Percentiles rank a stretch among this genome's conserved stretches.
Conservation (phyloP, 192 early-diverging fungal genomes). For the Lobosporangium transversale region DNA sequence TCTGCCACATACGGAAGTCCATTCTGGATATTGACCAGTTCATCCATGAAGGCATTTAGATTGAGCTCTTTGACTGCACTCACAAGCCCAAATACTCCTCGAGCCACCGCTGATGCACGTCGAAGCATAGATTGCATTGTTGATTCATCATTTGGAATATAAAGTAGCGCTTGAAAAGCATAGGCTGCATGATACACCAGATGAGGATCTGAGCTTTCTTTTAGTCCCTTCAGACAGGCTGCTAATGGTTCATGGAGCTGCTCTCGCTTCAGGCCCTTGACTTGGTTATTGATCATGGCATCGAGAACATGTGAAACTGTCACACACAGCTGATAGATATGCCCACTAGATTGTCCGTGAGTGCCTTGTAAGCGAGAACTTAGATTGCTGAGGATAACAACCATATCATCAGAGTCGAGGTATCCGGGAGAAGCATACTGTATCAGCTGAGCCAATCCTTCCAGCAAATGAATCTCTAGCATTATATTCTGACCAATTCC, state of each 20-base stretch:
- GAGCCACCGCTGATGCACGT: background rate
- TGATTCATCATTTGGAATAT: background rate
- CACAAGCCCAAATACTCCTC: conserved; percentile 4
- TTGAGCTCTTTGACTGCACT: conserved; percentile 13
- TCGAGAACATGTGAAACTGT: conserved; percentile 4
- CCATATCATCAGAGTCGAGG: background rate
- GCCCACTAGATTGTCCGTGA: background rate
- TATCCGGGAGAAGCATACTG: background rate
- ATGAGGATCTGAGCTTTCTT: background rate
- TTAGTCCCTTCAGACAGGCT: background rate
- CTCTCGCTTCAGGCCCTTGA: background rate
- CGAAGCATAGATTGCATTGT: background rate
- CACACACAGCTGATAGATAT: background rate
- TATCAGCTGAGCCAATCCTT: background rate
- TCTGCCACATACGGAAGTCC: background rate
- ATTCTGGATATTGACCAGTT: conserved; percentile 6
- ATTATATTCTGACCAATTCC: background rate
- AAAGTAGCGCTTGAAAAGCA: conserved; percentile 12
- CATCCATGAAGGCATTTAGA: conserved; percentile 3
- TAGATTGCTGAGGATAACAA: background rate
- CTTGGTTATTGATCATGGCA: conserved; percentile 3
- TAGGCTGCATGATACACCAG: conserved; percentile 1
- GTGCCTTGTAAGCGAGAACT: background rate
- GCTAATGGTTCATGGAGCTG: background rate
- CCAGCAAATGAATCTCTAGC: background rate